Evolutionary conservation across 805 yeast species (phyloP).

Genomic region (Metschnikowia lochheadii): DNA sequence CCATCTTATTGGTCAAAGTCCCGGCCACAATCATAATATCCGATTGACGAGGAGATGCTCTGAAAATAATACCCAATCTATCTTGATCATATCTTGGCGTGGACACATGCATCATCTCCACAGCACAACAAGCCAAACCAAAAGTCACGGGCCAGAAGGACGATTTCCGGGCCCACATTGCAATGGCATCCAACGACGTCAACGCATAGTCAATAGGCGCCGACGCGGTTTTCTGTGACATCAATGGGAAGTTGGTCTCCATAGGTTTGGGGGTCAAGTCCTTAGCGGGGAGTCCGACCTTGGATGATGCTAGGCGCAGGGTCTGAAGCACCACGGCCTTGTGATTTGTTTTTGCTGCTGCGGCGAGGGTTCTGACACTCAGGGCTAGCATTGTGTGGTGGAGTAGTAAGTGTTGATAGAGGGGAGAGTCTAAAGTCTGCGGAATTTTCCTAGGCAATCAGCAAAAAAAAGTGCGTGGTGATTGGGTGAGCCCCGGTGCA

Average conservation of each 20-base stretch:
- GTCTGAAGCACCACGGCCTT: neutral
- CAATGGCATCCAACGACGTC: constrained; percentile 75
- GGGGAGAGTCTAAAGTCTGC: constrained; percentile 7
- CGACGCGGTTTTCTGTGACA: constrained; percentile 54
- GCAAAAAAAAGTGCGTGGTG: constrained; percentile 32
- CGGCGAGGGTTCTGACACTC: constrained; percentile 24
- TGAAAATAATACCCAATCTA: constrained; percentile 85
- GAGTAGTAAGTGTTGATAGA: neutral
- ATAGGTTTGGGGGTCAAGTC: constrained; percentile 48
- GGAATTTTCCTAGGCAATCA: constrained; percentile 21
- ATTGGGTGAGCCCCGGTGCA: constrained; percentile 25
- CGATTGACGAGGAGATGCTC: constrained; percentile 90
- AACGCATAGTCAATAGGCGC: constrained; percentile 71
- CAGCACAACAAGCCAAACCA: constrained; percentile 91
- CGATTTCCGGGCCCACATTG: constrained; percentile 89
- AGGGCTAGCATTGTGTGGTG: constrained; percentile 23
- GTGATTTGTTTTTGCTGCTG: constrained; percentile 11
- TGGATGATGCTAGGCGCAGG: constrained; percentile 21
- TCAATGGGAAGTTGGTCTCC: constrained; percentile 67
- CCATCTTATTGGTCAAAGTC: constrained; percentile 88
- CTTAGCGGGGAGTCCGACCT: constrained; percentile 29
- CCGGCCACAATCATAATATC: constrained; percentile 93
- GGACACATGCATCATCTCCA: constrained; percentile 92
- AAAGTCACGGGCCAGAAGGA: constrained; percentile 93
- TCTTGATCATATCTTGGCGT: constrained; percentile 91